phyloP scores from a whole-genome alignment of 306 rosid genomes.

The Vigna trinervia region DNA sequence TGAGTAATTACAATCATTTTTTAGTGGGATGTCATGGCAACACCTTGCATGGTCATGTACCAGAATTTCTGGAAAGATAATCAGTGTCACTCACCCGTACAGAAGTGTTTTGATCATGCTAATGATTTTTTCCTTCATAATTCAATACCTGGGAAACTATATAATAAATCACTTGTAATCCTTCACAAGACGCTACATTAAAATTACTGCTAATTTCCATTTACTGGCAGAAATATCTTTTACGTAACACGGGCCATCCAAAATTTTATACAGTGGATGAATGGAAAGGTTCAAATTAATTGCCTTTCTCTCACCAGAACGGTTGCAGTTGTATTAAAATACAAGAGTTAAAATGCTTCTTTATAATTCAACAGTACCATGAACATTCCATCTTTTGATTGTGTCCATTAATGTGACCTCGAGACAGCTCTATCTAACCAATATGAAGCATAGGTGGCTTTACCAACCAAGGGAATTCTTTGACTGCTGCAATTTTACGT shows the following conservation, averaged over 20 bases:
- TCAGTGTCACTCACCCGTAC: not conserved
- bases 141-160: not conserved
- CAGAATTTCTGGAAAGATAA: not conserved
- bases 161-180: not conserved
- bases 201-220: not conserved
- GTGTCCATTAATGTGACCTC: not conserved
- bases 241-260: not conserved
- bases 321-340: not conserved
- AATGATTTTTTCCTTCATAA: not conserved
- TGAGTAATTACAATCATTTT: not conserved
- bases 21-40: not conserved
- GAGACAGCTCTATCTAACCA: slow-evolving; percentile 4
- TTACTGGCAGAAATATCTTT: too few species aligned
- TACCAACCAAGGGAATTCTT: slow-evolving; percentile 65
- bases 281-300: not conserved
- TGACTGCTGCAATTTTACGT: slow-evolving; percentile 64
- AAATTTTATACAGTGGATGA: not conserved
- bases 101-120: not conserved
- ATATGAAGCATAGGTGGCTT: slow-evolving; percentile 9
- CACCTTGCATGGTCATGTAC: not conserved
- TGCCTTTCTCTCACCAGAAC: not conserved
- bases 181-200: not conserved
- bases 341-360: slow-evolving; percentile 5
- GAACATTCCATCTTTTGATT: slow-evolving; percentile 5
- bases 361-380: slow-evolving; percentile 4